phyloP scores from a whole-genome alignment of 2,329 filamentous ascomycete species.

The Pseudocercospora vitis region DNA sequence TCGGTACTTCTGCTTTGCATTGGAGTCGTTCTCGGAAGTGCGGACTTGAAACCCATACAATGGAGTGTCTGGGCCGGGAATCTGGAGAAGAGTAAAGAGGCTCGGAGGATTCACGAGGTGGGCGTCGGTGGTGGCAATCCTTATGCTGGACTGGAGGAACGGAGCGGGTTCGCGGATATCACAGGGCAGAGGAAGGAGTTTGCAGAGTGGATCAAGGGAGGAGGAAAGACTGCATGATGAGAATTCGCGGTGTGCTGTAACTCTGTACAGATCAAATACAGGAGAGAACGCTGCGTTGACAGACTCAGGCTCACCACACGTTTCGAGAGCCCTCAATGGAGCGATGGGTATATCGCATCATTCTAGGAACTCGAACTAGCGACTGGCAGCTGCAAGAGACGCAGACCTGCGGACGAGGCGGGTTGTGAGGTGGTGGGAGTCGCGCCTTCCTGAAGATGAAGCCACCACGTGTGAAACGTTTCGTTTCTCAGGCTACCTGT shows the following conservation, averaged over 20 bases:
- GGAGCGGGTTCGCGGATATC: constrained; percentile 85
- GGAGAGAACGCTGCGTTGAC: too few species aligned
- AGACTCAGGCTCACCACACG: too few species aligned
- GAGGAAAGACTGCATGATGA: constrained; percentile 8
- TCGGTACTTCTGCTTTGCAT: constrained; percentile 78
- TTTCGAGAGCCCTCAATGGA: too few species aligned
- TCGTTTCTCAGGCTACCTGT: too few species aligned
- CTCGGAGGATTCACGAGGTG: constrained; percentile 57
- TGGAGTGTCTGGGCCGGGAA: constrained; percentile 80
- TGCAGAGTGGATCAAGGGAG: constrained; percentile 64
- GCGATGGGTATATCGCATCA: too few species aligned
- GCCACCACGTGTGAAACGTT: not conserved
- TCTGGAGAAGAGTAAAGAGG: constrained; percentile 68
- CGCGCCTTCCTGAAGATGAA: not conserved
- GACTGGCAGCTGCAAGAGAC: not conserved
- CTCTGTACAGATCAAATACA: too few species aligned
- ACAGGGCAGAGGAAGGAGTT: constrained; percentile 74
- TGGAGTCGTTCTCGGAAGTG: constrained; percentile 76
- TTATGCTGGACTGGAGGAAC: constrained; percentile 73
- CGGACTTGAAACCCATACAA: constrained; percentile 78
- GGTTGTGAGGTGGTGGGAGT: not conserved
- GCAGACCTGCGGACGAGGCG: not conserved
- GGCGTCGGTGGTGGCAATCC: constrained; percentile 77
- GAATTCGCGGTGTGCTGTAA: too few species aligned
- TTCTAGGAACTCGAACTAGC: too few species aligned